Evolutionary conservation across 2,329 filamentous ascomycete genomes (phyloP), one percentile per base, ranked within the genome.

Genomic region (Colletotrichum gloeosporioides): DNA sequence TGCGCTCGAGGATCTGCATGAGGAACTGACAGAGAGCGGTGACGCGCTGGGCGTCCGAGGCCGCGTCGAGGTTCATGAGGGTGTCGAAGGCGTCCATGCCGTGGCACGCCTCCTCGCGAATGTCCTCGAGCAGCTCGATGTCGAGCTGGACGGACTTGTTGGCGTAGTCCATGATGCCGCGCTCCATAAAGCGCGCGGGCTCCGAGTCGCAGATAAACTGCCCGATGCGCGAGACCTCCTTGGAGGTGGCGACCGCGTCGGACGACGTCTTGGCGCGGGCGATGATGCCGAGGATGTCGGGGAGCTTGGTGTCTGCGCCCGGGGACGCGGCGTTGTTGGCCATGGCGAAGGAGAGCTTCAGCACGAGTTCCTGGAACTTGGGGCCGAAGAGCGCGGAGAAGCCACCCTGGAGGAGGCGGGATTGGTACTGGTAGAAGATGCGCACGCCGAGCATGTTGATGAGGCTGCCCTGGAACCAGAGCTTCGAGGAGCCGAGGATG

Each of bases 41-140:
- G 4, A 88, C 78, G 3, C 86, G 84, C 29, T 87, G 84, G 0
- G 80, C 78, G 25, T 87, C 85, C 1, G 82, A 83, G 8, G 83
- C 79, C 0, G 82, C 81, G n/a, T 87, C 86, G 27, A 86, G 82
- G 27, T 82, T 82, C 78, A 86, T 86, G 32, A 90, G 83, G 27
- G 83, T 85, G 61, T 87, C 88, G 31, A 90, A 90, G 1, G 89
- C 89, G 75, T 91, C 89, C 88, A 91, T 91, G 10, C 89, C 90
- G 27, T 84, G 83, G 68, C 89, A 90, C 0, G 87, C 88, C 77
- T 91, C 89, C 64, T 88, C 86, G 8, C 89, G 86, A 3, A 91
- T 86, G 70, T 89, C 87, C 76, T 91, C 89, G 4, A 91, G 84
- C 3, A 91, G 86, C 69, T 87, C 86, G 68, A 90, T 89, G 62